These are phyloP conservation scores for Capsicum pubescens DNA, from an alignment of 257 asterid species.

Conservation along the genomic window DNA sequence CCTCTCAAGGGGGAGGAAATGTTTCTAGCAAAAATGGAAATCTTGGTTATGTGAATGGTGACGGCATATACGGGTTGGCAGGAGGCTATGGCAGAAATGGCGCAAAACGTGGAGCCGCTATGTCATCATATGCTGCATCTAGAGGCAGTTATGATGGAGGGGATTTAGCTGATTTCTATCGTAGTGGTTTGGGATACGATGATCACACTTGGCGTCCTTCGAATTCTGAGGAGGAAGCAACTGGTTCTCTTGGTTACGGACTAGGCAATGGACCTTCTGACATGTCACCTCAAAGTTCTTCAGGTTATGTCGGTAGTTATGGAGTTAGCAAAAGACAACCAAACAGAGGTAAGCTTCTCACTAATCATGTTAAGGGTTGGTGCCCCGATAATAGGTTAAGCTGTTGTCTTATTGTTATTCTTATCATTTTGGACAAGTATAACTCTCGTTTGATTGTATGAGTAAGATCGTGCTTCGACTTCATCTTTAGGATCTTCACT, in stretches of 20 bases:
- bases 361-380: background rate
- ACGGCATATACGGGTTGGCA: conserved; percentile 46
- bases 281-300: conserved; percentile 49
- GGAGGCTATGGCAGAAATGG: conserved; percentile 54
- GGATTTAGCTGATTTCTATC: conserved; percentile 49
- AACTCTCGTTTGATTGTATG: background rate
- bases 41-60: conserved; percentile 52
- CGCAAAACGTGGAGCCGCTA: conserved; percentile 40
- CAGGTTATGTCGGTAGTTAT: conserved; percentile 60
- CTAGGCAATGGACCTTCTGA: conserved; percentile 51
- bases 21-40: conserved; percentile 22
- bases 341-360: conserved; percentile 54
- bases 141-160: conserved; percentile 52
- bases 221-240: conserved; percentile 49
- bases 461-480: background rate
- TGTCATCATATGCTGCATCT: conserved; percentile 49
- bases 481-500: background rate
- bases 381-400: background rate
- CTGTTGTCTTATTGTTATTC: background rate
- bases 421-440: background rate
- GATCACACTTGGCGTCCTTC: conserved; percentile 70
- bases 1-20: conserved; percentile 44
- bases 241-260: conserved; percentile 55
- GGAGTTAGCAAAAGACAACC: conserved; percentile 58
- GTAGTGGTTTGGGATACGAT: conserved; percentile 52